A percentile compares a stretch with the other conserved stretches of the same genome.
phyloP scores from a whole-genome alignment of 805 yeast species.

The Barnettozyma pratensis region DNA sequence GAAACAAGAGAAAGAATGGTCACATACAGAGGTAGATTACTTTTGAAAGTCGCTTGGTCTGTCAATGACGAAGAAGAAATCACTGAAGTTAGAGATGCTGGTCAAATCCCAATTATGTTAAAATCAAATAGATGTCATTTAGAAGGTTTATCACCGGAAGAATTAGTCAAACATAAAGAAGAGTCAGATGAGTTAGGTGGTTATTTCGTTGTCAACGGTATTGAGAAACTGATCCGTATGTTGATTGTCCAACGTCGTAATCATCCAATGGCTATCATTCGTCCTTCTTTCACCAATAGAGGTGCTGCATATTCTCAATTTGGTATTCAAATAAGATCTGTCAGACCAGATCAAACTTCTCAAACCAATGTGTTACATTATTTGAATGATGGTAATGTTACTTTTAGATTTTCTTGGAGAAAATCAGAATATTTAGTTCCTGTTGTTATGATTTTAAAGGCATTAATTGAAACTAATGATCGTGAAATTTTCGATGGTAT shows the following conservation, averaged over 20 bases:
- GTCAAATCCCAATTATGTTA: conserved; percentile 88
- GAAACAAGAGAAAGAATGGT: conserved; percentile 88
- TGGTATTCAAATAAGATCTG: conserved; percentile 93
- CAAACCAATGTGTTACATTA: conserved; percentile 97
- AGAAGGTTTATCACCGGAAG: conserved; percentile 74
- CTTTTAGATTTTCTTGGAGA: conserved; percentile 95
- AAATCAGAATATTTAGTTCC: conserved; percentile 94
- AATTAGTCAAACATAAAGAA: conserved; percentile 73
- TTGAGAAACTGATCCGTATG: conserved; percentile 95
- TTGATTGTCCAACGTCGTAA: conserved; percentile 96
- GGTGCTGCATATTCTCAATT: conserved; percentile 84
- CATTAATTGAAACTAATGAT: conserved; percentile 85
- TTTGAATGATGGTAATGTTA: conserved; percentile 90
- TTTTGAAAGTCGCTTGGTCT: conserved; percentile 77
- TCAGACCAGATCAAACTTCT: conserved; percentile 95
- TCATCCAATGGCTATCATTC: conserved; percentile 95
- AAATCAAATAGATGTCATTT: conserved; percentile 89
- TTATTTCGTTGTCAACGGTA: conserved; percentile 89
- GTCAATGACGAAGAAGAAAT: conserved; percentile 85
- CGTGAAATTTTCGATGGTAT: conserved; percentile 95
- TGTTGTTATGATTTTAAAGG: conserved; percentile 86
- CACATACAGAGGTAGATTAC: conserved; percentile 72
- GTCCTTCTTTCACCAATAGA: conserved; percentile 92
- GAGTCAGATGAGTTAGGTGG: conserved; percentile 97
- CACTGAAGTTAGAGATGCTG: conserved; percentile 82